Evolutionary conservation across 108 stramenopile genomes (phyloP), one percentile per base, ranked within the genome.

Genomic region (Nitzschia inconspicua): DNA sequence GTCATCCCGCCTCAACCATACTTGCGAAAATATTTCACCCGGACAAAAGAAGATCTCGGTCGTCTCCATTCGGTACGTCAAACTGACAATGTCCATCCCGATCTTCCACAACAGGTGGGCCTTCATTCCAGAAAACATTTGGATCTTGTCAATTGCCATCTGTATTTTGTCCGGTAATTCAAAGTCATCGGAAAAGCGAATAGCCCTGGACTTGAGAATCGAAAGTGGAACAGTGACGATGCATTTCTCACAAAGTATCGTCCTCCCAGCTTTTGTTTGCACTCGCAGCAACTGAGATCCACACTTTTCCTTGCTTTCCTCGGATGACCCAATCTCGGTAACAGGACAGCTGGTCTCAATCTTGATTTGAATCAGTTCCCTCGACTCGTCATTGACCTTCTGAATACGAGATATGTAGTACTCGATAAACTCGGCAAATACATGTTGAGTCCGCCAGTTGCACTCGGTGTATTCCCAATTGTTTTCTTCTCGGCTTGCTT

Each of bases 31-130:
- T 3, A 46, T 54, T 36, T 62, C 60, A 29, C 54, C 56, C 2
- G 72, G 72, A 44, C 72, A 73, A 23, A 73, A 44, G 11, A 68
- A 53, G 23, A 73, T 60, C 44, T 66, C 72, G 4, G 65, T 54
- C 3, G 8, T 13, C 44, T 66, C 28, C 32, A 57, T 4, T 4
- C 18, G 28, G 6, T 56, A 9, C 6, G 49, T 29, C 2, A 50
- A 42, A 3, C 30, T 2, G 0, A 16, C 9, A 3, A 73, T 68
- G 32, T 73, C 66, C 9, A 62, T 51, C 32, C 60, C 66, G 37
- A 47, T 35, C 25, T 46, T 60, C 28, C 67, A 40, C 2, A 73
- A 29, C 18, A 55, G 60, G 52, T 73, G 72, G 20, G 52, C 60
- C 43, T 73, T 73, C 31, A 61, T 61, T 51, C 72, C 66, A 9